Evolutionary conservation across 441 rosid species (phyloP).

Genomic region (Populus hybrid): DNA sequence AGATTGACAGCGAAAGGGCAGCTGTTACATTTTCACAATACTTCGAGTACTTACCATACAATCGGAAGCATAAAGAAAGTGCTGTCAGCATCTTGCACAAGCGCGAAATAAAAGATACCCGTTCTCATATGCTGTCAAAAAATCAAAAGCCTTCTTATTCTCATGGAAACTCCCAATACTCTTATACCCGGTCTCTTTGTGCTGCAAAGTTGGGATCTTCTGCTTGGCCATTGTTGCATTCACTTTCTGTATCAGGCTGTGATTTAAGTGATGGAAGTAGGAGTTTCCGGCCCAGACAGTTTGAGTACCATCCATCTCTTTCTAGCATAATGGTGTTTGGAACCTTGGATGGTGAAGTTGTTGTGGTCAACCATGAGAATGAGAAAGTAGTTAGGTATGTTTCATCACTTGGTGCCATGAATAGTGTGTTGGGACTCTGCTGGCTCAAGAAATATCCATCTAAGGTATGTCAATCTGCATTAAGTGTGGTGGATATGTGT

Average conservation of each 20-base stretch:
- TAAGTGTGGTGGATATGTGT: background rate
- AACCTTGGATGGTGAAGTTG: constrained; percentile 89
- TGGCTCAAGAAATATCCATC: constrained; percentile 88
- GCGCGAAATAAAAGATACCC: constrained; percentile 65
- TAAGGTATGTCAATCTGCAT: constrained; percentile 47
- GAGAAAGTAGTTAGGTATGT: constrained; percentile 65
- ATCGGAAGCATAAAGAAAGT: constrained; percentile 62
- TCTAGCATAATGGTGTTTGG: constrained; percentile 81
- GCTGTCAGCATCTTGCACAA: constrained; percentile 58
- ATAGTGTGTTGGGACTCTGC: constrained; percentile 89
- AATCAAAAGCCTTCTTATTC: constrained; percentile 29
- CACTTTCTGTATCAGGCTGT: constrained; percentile 49
- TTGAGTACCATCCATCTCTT: constrained; percentile 85
- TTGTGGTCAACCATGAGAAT: constrained; percentile 82
- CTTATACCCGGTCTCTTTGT: constrained; percentile 66
- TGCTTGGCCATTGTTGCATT: constrained; percentile 67
- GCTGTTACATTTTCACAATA: constrained; percentile 42
- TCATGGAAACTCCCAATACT: constrained; percentile 49
- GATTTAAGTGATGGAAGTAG: constrained; percentile 35
- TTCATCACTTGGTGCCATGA: constrained; percentile 70
- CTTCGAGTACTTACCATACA: constrained; percentile 80
- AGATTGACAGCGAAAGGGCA: constrained; percentile 72
- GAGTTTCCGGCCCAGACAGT: constrained; percentile 82
- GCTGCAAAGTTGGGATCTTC: constrained; percentile 87
- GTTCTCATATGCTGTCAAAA: constrained; percentile 18